phyloP scores from a whole-genome alignment of 768 basidiomycete genomes.

The Tephrocybe rancida region DNA sequence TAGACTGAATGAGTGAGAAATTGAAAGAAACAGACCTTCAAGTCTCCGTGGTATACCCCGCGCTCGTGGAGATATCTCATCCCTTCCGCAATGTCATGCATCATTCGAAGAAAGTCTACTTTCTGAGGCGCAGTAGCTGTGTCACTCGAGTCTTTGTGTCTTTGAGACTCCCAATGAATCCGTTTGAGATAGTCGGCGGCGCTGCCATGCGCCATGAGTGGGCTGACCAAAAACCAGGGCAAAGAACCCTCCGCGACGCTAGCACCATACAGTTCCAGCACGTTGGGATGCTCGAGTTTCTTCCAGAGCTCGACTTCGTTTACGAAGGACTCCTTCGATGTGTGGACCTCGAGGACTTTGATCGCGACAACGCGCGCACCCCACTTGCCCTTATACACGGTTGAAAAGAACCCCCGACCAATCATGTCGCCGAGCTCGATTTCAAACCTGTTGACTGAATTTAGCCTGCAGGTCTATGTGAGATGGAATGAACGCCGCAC shows the following conservation, averaged over 20 bases:
- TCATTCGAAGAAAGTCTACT: conserved; percentile 54
- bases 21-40: conserved; percentile 54
- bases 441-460: conserved; percentile 52
- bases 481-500: conserved; percentile 23
- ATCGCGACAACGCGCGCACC: conserved; percentile 62
- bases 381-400: conserved; percentile 78
- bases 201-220: conserved; percentile 69
- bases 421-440: conserved; percentile 70
- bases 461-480: no score
- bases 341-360: conserved; percentile 66
- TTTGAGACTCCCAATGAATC: conserved; percentile 18
- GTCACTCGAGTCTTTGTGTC: background rate
- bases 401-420: conserved; percentile 73
- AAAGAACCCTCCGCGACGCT: conserved; percentile 67
- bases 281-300: conserved; percentile 66
- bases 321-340: conserved; percentile 59
- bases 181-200: conserved; percentile 56
- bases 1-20: background rate
- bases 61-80: conserved; percentile 77
- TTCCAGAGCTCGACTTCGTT: conserved; percentile 79
- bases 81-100: conserved; percentile 73
- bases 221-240: conserved; percentile 81
- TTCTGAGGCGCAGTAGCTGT: conserved; percentile 23
- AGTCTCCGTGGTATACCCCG: conserved; percentile 74
- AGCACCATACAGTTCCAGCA: conserved; percentile 76